phyloP scores from a whole-genome alignment of 176 grass and related monocot genomes.

The Zoysia japonica region DNA sequence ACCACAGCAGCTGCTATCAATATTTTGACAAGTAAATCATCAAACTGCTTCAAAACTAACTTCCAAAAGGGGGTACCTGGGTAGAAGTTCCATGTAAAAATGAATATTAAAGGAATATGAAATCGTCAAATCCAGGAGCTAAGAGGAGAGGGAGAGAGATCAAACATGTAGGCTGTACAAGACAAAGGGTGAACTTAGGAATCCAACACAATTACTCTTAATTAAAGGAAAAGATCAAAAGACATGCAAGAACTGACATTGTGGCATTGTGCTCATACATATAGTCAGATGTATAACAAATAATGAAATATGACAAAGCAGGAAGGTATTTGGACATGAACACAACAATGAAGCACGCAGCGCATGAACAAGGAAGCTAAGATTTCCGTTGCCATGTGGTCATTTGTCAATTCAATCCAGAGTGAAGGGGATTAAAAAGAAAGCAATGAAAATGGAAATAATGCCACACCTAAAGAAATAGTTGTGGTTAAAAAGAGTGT shows the following conservation, averaged over 20 bases:
- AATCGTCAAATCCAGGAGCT: neutral
- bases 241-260: neutral
- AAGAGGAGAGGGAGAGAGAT: neutral
- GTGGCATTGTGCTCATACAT: neutral
- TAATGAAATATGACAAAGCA: neutral
- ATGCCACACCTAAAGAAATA: neutral
- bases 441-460: constrained; percentile 10
- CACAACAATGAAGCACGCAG: neutral
- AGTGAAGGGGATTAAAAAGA: neutral
- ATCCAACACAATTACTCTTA: neutral
- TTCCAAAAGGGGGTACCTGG: constrained; percentile 94
- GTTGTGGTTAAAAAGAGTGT: neutral
- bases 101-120: constrained; percentile 6
- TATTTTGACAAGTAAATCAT: constrained; percentile 99
- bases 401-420: neutral
- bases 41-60: constrained; percentile 95
- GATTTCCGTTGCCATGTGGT: neutral
- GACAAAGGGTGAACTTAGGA: neutral
- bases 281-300: neutral
- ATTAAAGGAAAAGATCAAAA: constrained; percentile 5
- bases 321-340: neutral
- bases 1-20: constrained; percentile 87
- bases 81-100: constrained; percentile 17
- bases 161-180: constrained; percentile 21
- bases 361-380: neutral